These are phyloP conservation scores for Wickerhamomyces rabaulensis DNA, from an alignment of 805 yeast genomes.

Conservation along the genomic window DNA sequence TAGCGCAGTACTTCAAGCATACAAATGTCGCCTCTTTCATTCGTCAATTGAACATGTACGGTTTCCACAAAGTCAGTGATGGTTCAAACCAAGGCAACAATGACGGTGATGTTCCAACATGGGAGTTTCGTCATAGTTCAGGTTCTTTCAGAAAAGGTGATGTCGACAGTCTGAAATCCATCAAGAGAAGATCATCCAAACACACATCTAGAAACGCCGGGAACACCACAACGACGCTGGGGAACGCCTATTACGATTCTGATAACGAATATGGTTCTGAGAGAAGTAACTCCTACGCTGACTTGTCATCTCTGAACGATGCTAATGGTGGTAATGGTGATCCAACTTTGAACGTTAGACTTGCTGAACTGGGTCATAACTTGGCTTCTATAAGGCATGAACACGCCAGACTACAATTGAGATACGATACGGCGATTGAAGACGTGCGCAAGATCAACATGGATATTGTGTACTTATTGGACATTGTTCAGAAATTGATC, in stretches of 20 bases:
- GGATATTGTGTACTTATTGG: conserved; percentile 50
- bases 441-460: conserved; percentile 44
- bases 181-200: conserved; percentile 69
- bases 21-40: conserved; percentile 77
- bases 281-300: conserved; percentile 15
- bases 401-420: conserved; percentile 35
- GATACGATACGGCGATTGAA: conserved; percentile 43
- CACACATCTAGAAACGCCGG: conserved; percentile 17
- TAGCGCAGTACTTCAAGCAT: conserved; percentile 66
- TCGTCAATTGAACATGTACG: conserved; percentile 77
- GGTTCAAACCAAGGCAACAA: conserved; percentile 5
- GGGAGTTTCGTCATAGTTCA: conserved; percentile 90
- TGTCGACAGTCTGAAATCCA: conserved; percentile 61
- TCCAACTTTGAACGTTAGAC: conserved; percentile 21
- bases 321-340: conserved; percentile 9
- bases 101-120: conserved; percentile 28
- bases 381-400: conserved; percentile 36
- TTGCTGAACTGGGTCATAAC: conserved; percentile 35
- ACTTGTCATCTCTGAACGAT: conserved; percentile 6
- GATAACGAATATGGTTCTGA: conserved; percentile 19
- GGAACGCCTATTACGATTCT: conserved; percentile 5
- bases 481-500: conserved; percentile 32
- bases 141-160: conserved; percentile 80
- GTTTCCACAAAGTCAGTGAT: conserved; percentile 62
- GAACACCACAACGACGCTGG: not conserved